Conservation (phyloP, 768 basidiomycete genomes). For the Gyrodon lividus region DNA sequence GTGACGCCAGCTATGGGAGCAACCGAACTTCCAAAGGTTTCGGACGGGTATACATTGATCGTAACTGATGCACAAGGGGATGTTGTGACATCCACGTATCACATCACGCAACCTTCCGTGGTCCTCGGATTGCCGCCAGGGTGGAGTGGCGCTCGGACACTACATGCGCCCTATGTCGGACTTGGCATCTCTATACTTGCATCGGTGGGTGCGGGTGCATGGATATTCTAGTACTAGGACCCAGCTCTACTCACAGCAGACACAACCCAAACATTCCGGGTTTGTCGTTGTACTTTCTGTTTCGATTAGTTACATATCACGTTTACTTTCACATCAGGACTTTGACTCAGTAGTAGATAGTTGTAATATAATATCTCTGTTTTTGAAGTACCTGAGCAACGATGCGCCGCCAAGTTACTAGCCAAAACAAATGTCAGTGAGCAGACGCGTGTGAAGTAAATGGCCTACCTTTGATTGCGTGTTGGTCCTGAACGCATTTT, state of each 20-base stretch:
- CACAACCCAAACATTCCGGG: not conserved
- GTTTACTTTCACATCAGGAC: not conserved
- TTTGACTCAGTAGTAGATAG: not conserved
- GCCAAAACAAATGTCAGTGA: no score
- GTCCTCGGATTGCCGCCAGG: slow-evolving; percentile 67
- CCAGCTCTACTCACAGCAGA: no score
- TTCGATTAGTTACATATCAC: not conserved
- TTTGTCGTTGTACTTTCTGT: not conserved
- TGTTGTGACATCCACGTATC: slow-evolving; percentile 53
- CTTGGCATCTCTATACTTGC: slow-evolving; percentile 13
- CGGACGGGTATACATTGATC: slow-evolving; percentile 52
- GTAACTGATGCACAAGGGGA: slow-evolving; percentile 56
- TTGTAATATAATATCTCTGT: not conserved
- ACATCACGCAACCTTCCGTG: slow-evolving; percentile 43
- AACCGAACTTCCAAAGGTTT: slow-evolving; percentile 58
- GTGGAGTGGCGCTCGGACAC: slow-evolving; percentile 34
- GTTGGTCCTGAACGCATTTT: no score
- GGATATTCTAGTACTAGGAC: slow-evolving; percentile 15
- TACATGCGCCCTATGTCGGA: slow-evolving; percentile 7
- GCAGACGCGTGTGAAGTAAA: no score
- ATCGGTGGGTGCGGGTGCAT: slow-evolving; percentile 8
- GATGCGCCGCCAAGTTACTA: no score
- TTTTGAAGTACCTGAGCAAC: no score
- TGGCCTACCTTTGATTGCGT: no score
- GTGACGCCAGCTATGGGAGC: slow-evolving; percentile 41